Conservation (phyloP, 495 filamentous ascomycete species). For the Pyrenopolyporus hunteri region DNA sequence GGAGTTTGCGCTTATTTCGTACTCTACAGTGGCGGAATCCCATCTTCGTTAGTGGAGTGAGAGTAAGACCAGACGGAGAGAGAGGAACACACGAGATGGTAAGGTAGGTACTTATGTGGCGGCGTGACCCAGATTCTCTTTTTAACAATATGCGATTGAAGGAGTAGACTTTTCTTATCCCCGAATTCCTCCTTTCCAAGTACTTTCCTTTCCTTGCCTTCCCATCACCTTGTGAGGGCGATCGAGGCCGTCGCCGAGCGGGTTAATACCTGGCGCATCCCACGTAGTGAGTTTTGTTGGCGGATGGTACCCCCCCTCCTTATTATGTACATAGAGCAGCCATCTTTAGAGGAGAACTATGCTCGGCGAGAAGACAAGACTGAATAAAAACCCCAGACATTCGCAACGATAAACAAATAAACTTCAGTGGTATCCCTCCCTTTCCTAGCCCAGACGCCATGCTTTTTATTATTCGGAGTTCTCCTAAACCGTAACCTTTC, state of each 20-base stretch:
- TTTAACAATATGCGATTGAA: conserved; percentile 19
- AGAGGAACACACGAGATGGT: not conserved
- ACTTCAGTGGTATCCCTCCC: conserved; percentile 44
- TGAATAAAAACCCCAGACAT: too few species aligned
- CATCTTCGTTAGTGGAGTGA: too few species aligned
- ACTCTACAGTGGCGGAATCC: too few species aligned
- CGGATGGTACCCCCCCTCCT: too few species aligned
- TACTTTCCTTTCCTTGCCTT: conserved; percentile 6
- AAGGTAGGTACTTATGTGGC: conserved; percentile 11
- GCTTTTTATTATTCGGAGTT: conserved; percentile 19
- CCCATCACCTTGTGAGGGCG: not conserved
- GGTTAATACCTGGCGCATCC: too few species aligned
- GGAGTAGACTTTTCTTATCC: conserved; percentile 1
- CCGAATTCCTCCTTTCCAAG: not conserved
- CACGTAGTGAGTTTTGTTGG: too few species aligned
- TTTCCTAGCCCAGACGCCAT: conserved; percentile 37
- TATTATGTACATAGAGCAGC: too few species aligned
- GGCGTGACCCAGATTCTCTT: conserved; percentile 27
- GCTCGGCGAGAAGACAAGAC: not conserved
- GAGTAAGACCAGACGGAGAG: not conserved
- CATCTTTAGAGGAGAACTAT: conserved; percentile 12
- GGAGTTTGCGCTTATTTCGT: too few species aligned
- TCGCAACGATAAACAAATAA: conserved; percentile 12
- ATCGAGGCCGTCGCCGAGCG: too few species aligned
- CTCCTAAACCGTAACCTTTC: conserved; percentile 32